Percentiles rank a stretch among this genome's conserved stretches.
Evolutionary conservation across 1,284 basidiomycete species (phyloP).

Genomic region (Ceratobasidium sp.): DNA sequence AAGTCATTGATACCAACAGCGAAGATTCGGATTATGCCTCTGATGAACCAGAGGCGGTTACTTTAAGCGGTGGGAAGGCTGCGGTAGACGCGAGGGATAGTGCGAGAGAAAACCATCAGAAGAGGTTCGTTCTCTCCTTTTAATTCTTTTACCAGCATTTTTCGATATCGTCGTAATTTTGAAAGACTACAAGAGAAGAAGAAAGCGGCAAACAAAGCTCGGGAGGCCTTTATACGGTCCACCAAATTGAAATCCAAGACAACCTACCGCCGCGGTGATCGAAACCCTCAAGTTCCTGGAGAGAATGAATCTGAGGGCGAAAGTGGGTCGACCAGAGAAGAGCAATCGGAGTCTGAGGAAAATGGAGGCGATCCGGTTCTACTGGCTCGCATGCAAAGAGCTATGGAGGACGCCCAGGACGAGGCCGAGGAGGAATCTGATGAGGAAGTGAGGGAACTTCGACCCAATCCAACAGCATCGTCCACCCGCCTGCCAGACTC

Average conservation of each 20-base stretch:
- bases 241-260: conserved; percentile 10
- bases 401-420: neutral
- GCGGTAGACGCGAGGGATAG: neutral
- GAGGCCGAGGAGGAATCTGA: conserved; percentile 5
- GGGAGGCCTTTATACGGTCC: conserved; percentile 18
- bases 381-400: conserved; percentile 8
- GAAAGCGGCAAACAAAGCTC: conserved; percentile 2
- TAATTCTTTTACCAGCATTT: neutral
- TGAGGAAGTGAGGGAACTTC: neutral
- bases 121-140: neutral
- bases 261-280: neutral
- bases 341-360: neutral
- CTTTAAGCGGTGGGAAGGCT: conserved; percentile 7
- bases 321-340: neutral
- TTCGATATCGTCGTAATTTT: too few species aligned
- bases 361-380: neutral
- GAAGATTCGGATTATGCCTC: conserved; percentile 17
- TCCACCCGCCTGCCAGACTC: conserved; percentile 14
- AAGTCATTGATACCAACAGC: neutral
- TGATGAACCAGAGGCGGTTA: conserved; percentile 15
- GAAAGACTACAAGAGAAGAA: conserved; percentile 1
- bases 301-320: neutral
- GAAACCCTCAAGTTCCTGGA: too few species aligned
- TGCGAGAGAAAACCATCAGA: neutral
- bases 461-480: neutral